These are phyloP conservation scores for Acanthamoeba healyi DNA, from an alignment of 208 protist species.

Conservation along the genomic window DNA sequence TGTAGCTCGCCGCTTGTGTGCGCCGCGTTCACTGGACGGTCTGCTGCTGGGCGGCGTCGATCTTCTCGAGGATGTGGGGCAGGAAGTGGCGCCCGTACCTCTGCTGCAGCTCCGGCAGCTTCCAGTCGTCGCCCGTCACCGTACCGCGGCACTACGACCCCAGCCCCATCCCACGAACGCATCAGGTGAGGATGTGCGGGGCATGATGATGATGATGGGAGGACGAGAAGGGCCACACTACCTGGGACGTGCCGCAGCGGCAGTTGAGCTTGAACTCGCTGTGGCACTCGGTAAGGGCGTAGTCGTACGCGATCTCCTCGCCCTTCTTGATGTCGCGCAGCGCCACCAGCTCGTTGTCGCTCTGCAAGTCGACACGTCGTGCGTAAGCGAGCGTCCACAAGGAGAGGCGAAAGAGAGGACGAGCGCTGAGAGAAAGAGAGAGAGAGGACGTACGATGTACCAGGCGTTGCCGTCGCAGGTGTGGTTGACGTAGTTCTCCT, in stretches of 20 bases:
- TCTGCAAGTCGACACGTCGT: background rate
- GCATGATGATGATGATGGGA: background rate
- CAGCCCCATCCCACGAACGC: too few species aligned
- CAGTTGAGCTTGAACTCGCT: background rate
- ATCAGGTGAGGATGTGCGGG: background rate
- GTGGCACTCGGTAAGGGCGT: constrained; percentile 36
- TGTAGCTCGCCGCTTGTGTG: too few species aligned
- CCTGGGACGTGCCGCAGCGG: background rate
- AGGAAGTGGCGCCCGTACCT: constrained; percentile 55
- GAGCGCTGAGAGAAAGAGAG: too few species aligned
- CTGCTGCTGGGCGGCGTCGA: background rate
- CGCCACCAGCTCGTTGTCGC: constrained; percentile 24
- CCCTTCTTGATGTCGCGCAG: constrained; percentile 44
- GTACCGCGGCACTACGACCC: background rate
- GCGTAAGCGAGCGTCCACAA: background rate
- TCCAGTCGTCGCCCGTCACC: constrained; percentile 40
- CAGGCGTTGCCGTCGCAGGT: constrained; percentile 49
- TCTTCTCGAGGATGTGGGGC: constrained; percentile 32
- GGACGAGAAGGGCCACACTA: background rate
- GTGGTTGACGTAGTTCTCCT: constrained; percentile 50
- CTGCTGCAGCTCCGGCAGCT: constrained; percentile 49
- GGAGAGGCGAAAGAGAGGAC: background rate
- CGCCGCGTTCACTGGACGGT: background rate
- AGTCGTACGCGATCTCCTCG: constrained; percentile 58
- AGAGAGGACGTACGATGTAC: background rate